Evolutionary conservation across 495 filamentous ascomycete genomes (phyloP).

Genomic region (Darksidea phi): DNA sequence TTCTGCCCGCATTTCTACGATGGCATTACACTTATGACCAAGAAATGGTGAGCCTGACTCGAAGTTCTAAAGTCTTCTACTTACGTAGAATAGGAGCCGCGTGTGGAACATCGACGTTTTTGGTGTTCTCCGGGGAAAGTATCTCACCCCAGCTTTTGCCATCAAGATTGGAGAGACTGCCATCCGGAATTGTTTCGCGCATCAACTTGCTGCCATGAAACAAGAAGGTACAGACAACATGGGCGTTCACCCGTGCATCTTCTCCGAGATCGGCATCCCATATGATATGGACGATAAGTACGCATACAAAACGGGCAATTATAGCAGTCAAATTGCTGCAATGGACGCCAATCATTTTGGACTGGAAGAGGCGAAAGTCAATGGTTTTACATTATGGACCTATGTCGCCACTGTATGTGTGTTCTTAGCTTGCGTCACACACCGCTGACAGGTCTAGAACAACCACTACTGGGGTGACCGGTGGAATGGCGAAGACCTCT

Average conservation of each 20-base stretch:
- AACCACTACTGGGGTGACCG: slow-evolving; percentile 87
- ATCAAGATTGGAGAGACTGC: slow-evolving; percentile 92
- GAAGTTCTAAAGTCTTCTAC: slow-evolving; percentile 12
- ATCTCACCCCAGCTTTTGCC: slow-evolving; percentile 81
- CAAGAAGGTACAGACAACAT: slow-evolving; percentile 88
- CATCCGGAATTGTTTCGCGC: slow-evolving; percentile 88
- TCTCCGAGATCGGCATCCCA: slow-evolving; percentile 95
- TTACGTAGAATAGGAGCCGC: slow-evolving; percentile 61
- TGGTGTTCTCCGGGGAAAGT: slow-evolving; percentile 84
- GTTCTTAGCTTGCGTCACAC: slow-evolving; percentile 15
- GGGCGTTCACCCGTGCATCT: slow-evolving; percentile 84
- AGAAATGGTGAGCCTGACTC: slow-evolving; percentile 68
- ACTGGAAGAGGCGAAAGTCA: slow-evolving; percentile 73
- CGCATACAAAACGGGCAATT: slow-evolving; percentile 96
- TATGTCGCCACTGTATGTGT: slow-evolving; percentile 68
- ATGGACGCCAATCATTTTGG: slow-evolving; percentile 98
- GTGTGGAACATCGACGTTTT: slow-evolving; percentile 96
- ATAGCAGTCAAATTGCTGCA: slow-evolving; percentile 84
- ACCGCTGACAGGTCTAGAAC: slow-evolving; percentile 53
- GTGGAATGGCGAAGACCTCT: slow-evolving; percentile 97
- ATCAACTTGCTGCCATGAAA: slow-evolving; percentile 84
- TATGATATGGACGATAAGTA: slow-evolving; percentile 98
- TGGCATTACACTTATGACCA: slow-evolving; percentile 92
- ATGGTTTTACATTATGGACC: slow-evolving; percentile 86
- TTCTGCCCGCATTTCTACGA: slow-evolving; percentile 97